Evolutionary conservation across 179 eudicot genomes (phyloP).

Genomic region (Patellifolia procumbens): DNA sequence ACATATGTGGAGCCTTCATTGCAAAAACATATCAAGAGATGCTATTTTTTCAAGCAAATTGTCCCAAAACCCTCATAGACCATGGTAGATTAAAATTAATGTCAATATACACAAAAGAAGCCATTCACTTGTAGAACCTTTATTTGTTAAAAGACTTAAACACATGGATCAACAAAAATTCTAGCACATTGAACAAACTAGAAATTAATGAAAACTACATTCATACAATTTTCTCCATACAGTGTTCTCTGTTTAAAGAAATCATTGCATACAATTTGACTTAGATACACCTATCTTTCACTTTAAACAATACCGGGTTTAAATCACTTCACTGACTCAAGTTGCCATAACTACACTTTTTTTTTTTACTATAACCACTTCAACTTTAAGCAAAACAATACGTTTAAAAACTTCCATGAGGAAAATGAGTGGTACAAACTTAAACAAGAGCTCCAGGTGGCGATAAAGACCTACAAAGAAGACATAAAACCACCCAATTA

Average conservation of each 20-base stretch:
- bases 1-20: neutral
- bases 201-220: neutral
- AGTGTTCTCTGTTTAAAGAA: neutral
- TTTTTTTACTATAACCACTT: neutral
- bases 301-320: neutral
- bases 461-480: neutral
- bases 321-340: neutral
- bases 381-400: neutral
- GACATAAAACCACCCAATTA: slow-evolving; percentile 9
- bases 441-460: neutral
- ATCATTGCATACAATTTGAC: neutral
- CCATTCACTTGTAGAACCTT: neutral
- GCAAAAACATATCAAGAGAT: neutral
- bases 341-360: neutral
- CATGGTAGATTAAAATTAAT: neutral
- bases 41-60: neutral
- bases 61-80: neutral
- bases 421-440: neutral
- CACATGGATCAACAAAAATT: neutral
- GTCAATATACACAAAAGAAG: neutral
- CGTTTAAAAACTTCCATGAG: neutral
- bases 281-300: neutral
- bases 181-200: neutral
- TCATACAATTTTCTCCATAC: neutral
- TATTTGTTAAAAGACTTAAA: neutral